Base-by-base conservation (phyloP, 768 basidiomycete species). In the Amanita rubescens region DNA sequence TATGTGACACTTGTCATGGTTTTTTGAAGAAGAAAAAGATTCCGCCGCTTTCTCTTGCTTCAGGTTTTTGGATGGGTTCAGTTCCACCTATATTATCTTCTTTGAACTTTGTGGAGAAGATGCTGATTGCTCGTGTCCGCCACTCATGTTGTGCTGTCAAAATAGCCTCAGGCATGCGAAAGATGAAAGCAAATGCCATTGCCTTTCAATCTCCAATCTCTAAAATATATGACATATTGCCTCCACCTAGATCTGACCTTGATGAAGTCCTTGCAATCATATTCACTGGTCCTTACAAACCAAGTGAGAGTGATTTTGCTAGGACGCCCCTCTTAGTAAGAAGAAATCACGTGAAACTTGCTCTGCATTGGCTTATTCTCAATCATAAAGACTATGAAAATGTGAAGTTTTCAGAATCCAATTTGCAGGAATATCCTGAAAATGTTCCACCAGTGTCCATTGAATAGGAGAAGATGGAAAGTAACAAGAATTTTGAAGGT, bases 321-420 rank as follows among this genome's bases (percentile, higher is more conserved):
- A 8, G 58, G 14, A 63, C 64, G 0, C 63, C 61, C 0, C 44
- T 65, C 46, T 52, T 64, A 2, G 66, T 70, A 0, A 32, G 65
- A 10, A 24, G 54, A 27, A 58, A 59, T 8, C 55, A 56, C 32
- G 65, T 67, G 0, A 32, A 12, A 12, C 19, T 24, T 1, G 70
- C 71, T 0, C 44, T 73, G 1, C 57, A 69, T 17, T 72, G 70
- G 70, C 55, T 72, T 0, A 65, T 60, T 17, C 52, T 66, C 3
- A 72, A 71, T 49, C 68, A 72, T 51, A 6, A 30, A 3, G 67
- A 64, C 47, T 72, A 72, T 52, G 32, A 37, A 19, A 64, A 71
- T 54, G 3, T 72, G 0, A 54, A 59, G 3, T 67, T 72, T 38
- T 63, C 65, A 2, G n/a, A 57, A n/a, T 51, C 59, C 8, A 67